Conservation (phyloP, 192 early-diverging fungal species). For the Linnemannia elongata region DNA sequence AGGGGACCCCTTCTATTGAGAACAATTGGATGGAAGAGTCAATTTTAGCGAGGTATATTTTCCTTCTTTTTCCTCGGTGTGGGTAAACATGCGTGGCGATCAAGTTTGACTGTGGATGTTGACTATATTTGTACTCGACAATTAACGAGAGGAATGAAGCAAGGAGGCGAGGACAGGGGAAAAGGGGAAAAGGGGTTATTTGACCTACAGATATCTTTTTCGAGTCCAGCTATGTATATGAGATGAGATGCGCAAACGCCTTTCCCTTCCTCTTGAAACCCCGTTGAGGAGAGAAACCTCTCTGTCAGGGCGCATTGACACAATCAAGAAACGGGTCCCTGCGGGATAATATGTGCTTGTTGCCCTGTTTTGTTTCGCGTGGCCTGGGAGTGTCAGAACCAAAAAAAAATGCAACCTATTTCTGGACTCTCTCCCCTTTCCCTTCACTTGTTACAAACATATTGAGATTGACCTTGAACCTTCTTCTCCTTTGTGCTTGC, state of each 20-base stretch:
- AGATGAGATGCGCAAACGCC: background rate
- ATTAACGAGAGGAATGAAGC: background rate
- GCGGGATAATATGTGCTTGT: background rate
- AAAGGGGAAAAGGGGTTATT: background rate
- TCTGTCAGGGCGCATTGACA: background rate
- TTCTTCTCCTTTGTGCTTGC: background rate
- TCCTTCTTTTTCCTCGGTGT: no score
- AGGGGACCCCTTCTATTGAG: no score
- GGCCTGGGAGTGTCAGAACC: background rate
- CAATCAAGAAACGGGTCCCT: background rate
- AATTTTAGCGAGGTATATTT: background rate
- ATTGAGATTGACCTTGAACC: constrained; percentile 4
- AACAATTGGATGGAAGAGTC: background rate
- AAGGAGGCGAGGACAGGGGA: background rate
- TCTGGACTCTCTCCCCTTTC: background rate
- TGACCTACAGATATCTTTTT: background rate
- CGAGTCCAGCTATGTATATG: background rate
- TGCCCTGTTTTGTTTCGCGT: constrained; percentile 1
- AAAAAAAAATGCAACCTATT: background rate
- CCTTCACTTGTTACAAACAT: background rate
- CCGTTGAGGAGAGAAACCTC: background rate
- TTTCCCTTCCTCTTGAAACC: background rate
- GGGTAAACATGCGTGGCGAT: background rate
- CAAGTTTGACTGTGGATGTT: background rate
- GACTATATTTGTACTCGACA: background rate